Evolutionary conservation across 768 basidiomycete genomes (phyloP).

Genomic region (Suillus lakei): DNA sequence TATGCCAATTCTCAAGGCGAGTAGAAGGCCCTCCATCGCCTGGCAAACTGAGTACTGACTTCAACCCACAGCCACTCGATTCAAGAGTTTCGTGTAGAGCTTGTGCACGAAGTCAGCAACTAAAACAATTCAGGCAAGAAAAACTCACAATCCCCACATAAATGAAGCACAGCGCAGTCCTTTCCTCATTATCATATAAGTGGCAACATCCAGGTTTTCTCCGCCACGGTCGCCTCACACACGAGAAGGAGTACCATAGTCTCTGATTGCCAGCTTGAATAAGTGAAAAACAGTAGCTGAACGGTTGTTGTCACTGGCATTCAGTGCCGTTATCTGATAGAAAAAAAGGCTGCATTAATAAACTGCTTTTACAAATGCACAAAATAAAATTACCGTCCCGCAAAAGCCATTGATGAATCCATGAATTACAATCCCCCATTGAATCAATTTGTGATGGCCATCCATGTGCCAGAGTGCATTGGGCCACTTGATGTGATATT

Average conservation of each 20-base stretch:
- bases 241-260: constrained; percentile 24
- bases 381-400: neutral
- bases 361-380: neutral
- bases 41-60: constrained; percentile 41
- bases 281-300: constrained; percentile 28
- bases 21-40: constrained; percentile 44
- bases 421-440: neutral
- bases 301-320: constrained; percentile 30
- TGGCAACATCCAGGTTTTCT: constrained; percentile 32
- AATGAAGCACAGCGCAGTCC: constrained; percentile 28
- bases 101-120: constrained; percentile 7
- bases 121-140: neutral
- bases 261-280: constrained; percentile 20
- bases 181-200: constrained; percentile 28
- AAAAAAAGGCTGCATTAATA: constrained; percentile 12
- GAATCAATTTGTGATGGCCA: neutral
- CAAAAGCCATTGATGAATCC: constrained; percentile 3
- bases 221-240: constrained; percentile 33
- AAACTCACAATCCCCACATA: constrained; percentile 34
- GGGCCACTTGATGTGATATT: neutral
- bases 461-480: neutral
- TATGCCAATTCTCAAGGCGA: constrained; percentile 38
- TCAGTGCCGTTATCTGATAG: constrained; percentile 32
- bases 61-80: constrained; percentile 54
- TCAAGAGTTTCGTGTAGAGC: constrained; percentile 45